Conservation (phyloP, 441 rosid species). For the Hypseocharis bilobata region DNA sequence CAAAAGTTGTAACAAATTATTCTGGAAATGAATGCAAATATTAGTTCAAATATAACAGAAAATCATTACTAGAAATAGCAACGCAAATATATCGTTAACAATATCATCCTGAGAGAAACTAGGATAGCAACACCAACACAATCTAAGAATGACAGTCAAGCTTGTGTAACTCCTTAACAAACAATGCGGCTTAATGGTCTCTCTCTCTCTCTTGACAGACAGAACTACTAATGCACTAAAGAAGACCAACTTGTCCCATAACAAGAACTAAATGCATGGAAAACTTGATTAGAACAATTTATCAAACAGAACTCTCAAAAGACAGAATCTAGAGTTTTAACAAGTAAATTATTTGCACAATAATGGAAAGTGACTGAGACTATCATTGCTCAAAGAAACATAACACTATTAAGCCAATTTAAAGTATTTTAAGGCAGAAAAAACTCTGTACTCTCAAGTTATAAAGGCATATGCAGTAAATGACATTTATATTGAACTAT, state of each 20-base stretch:
- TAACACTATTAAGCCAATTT: background rate
- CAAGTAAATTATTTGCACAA: background rate
- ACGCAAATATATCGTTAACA: too few species aligned
- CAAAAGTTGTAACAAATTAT: constrained; percentile 48
- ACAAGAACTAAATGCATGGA: background rate
- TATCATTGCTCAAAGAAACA: background rate
- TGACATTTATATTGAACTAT: background rate
- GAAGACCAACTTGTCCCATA: too few species aligned
- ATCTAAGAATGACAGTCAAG: background rate
- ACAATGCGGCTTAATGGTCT: too few species aligned
- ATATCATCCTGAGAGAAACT: background rate
- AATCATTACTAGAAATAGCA: too few species aligned
- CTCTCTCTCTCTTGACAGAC: too few species aligned
- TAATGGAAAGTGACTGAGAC: background rate
- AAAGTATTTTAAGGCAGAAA: background rate
- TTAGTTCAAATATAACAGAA: constrained; percentile 19
- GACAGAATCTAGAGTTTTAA: too few species aligned
- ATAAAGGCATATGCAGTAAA: background rate
- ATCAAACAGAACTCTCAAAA: background rate
- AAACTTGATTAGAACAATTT: background rate
- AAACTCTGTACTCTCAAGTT: background rate
- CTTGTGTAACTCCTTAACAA: constrained; percentile 2
- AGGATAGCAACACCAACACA: background rate
- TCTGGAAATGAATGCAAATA: constrained; percentile 41
- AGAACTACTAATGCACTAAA: too few species aligned